phyloP scores from a whole-genome alignment of 441 rosid genomes.

The Brassica balearica region DNA sequence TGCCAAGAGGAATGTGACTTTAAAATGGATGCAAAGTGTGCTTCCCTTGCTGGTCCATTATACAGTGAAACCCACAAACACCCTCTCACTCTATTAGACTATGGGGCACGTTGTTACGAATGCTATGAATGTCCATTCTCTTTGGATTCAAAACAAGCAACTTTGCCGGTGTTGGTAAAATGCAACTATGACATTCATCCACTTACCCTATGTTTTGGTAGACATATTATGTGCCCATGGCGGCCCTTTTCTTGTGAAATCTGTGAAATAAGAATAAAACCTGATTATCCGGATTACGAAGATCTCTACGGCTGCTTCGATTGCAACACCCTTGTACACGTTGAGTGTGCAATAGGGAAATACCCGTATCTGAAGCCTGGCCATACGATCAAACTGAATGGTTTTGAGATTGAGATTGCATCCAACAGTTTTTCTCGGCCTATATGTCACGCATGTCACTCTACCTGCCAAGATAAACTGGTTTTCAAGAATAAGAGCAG shows the following conservation, averaged over 20 bases:
- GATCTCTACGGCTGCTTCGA: neutral
- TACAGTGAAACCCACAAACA: neutral
- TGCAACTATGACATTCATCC: neutral
- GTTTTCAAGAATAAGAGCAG: neutral
- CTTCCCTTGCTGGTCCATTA: neutral
- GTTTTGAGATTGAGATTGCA: neutral
- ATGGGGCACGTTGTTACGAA: neutral
- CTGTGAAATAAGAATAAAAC: neutral
- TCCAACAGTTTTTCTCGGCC: neutral
- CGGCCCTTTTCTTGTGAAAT: neutral
- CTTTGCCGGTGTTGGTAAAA: neutral
- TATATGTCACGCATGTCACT: neutral
- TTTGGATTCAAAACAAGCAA: neutral
- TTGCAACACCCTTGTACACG: neutral
- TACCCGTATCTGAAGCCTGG: neutral
- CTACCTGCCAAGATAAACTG: neutral
- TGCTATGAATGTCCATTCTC: neutral
- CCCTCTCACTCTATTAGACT: neutral
- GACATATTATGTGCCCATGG: neutral
- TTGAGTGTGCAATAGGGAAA: neutral
- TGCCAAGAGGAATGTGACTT: neutral
- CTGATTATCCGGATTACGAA: neutral
- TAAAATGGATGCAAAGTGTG: conserved; percentile 6
- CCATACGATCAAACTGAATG: neutral
- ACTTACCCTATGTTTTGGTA: neutral